Base-by-base conservation (phyloP, 495 filamentous ascomycete species). In the Neurospora africana region DNA sequence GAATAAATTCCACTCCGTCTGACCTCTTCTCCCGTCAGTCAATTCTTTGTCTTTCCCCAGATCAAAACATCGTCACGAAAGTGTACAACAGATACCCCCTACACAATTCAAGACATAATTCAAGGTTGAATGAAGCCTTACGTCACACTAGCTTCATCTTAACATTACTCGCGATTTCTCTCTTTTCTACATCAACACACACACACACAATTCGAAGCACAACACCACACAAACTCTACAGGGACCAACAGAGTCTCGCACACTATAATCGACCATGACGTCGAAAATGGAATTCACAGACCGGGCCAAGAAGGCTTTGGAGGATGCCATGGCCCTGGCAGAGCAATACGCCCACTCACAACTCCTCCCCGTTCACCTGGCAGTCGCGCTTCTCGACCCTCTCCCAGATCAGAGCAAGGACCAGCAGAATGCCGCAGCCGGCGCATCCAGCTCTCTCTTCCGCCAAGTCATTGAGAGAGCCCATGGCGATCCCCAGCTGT, bases 401-500 rank as follows among this genome's bases (percentile, higher is more conserved):
- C 87, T 87, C 70, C 84, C 88, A 44, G 93, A 97, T 77, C 90
- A 87, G 70, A 91, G 88, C 38, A 90, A 92, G 80, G 92, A 92
- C 76, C 91, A 89, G 78, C 91, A 90, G 76, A 88, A 88, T 71
- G 80, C 82, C 38, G 80, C 83, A 68, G 87, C 90, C 67, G 86
- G 89, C 19, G 87, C 91, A 67, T 84, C 89, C 4, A 83, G 86
- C 74, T 91, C 94, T 3, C 88, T 98, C 47, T 94, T 98, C 85
- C 89, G 91, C 71, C 95, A 98, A 82, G 95, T 98, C 73, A 86
- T 99, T 68, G 94, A 99, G 76, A 91, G 92, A 68, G 95, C 95
- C 65, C 91, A 97, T 79, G 95, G 95, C 76, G 95, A 99, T 78
- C 86, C 92, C 38, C 95, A 97, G 78, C 84, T 89, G 6, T 88